Conservation (phyloP, 2,329 filamentous ascomycete genomes). For the Fusarium sp. region DNA sequence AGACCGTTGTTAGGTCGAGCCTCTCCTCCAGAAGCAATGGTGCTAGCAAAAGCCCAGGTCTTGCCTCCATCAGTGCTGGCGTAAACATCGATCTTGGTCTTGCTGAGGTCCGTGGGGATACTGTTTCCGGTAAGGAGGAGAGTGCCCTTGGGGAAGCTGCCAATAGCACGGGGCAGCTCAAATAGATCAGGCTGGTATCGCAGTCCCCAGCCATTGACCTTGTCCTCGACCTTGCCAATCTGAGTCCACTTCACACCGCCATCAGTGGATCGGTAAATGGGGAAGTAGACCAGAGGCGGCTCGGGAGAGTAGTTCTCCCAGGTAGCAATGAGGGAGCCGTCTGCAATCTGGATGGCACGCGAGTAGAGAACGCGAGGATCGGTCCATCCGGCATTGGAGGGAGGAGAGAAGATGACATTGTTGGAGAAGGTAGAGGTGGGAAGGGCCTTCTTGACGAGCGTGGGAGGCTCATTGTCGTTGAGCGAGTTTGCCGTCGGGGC, state of each 20-base stretch:
- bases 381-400: constrained; percentile 49
- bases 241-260: constrained; percentile 69
- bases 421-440: constrained; percentile 37
- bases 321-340: constrained; percentile 59
- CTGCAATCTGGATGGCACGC: constrained; percentile 55
- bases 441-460: constrained; percentile 21
- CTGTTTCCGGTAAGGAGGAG: constrained; percentile 69
- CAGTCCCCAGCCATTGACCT: constrained; percentile 71
- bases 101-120: constrained; percentile 66
- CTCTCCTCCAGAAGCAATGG: constrained; percentile 69
- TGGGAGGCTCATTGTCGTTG: constrained; percentile 6
- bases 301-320: constrained; percentile 67
- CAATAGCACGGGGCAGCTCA: constrained; percentile 66
- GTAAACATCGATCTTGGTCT: constrained; percentile 75
- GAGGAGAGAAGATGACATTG: constrained; percentile 53
- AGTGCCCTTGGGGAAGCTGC: constrained; percentile 67
- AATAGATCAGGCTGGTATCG: constrained; percentile 76
- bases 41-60: constrained; percentile 73
- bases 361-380: constrained; percentile 57
- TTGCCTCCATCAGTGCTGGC: constrained; percentile 67
- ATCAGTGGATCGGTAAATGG: constrained; percentile 62
- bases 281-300: constrained; percentile 64
- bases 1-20: constrained; percentile 69
- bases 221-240: constrained; percentile 69
- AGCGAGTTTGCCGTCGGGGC: constrained; percentile 23